These are phyloP conservation scores for Fusarium palustre DNA, from an alignment of 2,329 filamentous ascomycete species.

Conservation along the genomic window DNA sequence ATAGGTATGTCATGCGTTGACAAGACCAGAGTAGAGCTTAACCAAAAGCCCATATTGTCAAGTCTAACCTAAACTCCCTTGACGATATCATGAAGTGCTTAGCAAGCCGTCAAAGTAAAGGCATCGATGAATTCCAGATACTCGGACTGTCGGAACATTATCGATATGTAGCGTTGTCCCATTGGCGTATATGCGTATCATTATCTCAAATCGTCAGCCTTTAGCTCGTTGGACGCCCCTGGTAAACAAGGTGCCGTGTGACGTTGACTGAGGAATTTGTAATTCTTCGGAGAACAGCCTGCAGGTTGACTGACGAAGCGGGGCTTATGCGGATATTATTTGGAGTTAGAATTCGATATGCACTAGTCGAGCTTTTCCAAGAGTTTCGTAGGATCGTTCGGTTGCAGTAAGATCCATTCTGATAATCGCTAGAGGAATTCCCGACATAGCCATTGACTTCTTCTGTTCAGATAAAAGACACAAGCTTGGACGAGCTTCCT, in stretches of 20 bases:
- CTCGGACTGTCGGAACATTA: conserved; percentile 21
- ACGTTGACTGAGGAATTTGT: conserved; percentile 38
- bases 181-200: conserved; percentile 6
- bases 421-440: neutral
- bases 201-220: conserved; percentile 38
- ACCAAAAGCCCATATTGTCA: neutral
- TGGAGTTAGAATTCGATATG: conserved; percentile 36
- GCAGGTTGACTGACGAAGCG: conserved; percentile 31
- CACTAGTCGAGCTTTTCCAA: neutral
- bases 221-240: conserved; percentile 40
- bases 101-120: conserved; percentile 4
- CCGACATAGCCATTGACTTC: neutral
- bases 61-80: neutral
- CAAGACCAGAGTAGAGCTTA: neutral
- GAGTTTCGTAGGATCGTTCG: neutral
- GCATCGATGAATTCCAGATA: conserved; percentile 5
- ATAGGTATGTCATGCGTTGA: conserved; percentile 4
- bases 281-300: conserved; percentile 25
- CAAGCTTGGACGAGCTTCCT: conserved; percentile 9
- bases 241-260: conserved; percentile 20
- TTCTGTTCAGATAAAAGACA: neutral
- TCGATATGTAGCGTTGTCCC: neutral
- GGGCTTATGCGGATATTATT: conserved; percentile 28
- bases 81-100: neutral
- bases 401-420: neutral